Base-by-base conservation (phyloP, 2,329 filamentous ascomycete species). In the Cladosporium halotolerans region DNA sequence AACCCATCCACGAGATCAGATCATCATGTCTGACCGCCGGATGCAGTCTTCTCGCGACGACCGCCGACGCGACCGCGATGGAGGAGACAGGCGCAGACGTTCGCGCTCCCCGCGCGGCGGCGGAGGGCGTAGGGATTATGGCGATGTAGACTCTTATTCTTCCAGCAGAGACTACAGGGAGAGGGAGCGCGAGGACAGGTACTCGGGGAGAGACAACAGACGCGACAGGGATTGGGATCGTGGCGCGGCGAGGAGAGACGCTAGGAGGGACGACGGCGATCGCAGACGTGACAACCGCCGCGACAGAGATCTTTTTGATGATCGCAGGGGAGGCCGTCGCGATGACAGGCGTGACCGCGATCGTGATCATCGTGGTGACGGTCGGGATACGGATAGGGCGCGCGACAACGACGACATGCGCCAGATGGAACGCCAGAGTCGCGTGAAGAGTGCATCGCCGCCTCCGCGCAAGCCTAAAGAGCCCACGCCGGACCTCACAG, bases 121-220 rank as follows among this genome's bases (percentile, higher is more conserved):
- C 65, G 76, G 82, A 60, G 80, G 85, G 54, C 77, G 85, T 61
- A 84, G 88, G 62, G 86, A 86, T 62, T 86, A 93, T 48, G 82
- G 80, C 52, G 85, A 88, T 62, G 79, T 83, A 70, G 90, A 96
- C 72, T 84, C 88, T 53, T 97, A 97, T 73, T 95, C 91, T 16
- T 90, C 88, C 5, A 96, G 90, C 72, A 86, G 92, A 62, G 91
- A 86, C 74, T 95, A 96, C 70, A 83, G 92, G 68, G 92, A 95
- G 69, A 80, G 92, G 58, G 92, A 97, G 74, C 87, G 92, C 57
- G 92, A 97, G 72, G 92, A 96, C 63, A 82, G 91, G 67, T 96
- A 96, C 68, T 82, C 83, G 36, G 85, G 85, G 33, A 86, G 87
- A 59, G 89, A 86, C 13, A 84, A 85, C 86, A 66, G 79, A 85